Conservation (phyloP, 2,329 filamentous ascomycete species). For the Fusarium brachygibbosum region DNA sequence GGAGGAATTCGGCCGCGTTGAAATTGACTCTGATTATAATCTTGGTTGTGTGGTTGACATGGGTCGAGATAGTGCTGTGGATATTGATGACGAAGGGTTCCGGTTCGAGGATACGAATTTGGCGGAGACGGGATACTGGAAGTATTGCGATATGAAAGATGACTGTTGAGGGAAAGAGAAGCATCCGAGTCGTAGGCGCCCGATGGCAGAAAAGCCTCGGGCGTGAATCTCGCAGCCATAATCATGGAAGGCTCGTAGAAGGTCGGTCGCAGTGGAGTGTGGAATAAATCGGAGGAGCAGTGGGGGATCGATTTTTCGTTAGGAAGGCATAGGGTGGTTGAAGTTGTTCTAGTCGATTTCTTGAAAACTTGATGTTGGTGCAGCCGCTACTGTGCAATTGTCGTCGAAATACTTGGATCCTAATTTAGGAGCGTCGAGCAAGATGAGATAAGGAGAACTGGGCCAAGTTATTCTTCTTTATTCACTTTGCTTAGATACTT, state of each 20-base stretch:
- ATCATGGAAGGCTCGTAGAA: conserved; percentile 36
- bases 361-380: conserved; percentile 15
- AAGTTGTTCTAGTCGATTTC: conserved; percentile 24
- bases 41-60: conserved; percentile 34
- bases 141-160: conserved; percentile 31
- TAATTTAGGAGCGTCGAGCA: background rate
- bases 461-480: conserved; percentile 9
- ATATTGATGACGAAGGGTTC: conserved; percentile 44
- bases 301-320: conserved; percentile 32
- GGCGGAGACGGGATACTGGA: conserved; percentile 37
- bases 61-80: conserved; percentile 42
- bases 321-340: conserved; percentile 40
- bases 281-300: conserved; percentile 37
- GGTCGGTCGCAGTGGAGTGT: conserved; percentile 24
- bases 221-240: conserved; percentile 46
- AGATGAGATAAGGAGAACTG: conserved; percentile 3
- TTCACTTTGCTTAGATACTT: conserved; percentile 7
- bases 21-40: conserved; percentile 34
- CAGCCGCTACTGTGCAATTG: conserved; percentile 15
- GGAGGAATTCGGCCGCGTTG: conserved; percentile 44
- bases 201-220: conserved; percentile 49
- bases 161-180: conserved; percentile 37
- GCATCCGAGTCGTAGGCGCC: conserved; percentile 46
- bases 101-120: conserved; percentile 39
- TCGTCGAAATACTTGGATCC: conserved; percentile 7